These are phyloP conservation scores for Sphagnum contortum DNA, from an alignment of 225 moss, liverwort and hornwort genomes.

Conservation along the genomic window DNA sequence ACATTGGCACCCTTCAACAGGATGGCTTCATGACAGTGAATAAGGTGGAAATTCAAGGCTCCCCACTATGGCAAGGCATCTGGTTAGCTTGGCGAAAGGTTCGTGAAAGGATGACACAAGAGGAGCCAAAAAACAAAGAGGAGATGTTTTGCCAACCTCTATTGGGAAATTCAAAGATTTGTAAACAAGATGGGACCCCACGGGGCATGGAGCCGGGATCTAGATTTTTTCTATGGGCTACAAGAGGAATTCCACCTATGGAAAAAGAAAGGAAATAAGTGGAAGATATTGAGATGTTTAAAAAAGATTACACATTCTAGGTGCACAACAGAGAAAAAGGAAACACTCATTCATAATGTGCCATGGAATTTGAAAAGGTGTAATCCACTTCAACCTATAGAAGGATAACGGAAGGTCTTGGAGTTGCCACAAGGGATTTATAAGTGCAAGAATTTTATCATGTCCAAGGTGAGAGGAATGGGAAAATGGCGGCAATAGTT, in stretches of 20 bases:
- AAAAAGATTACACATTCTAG: not conserved
- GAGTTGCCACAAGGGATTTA: too few species aligned
- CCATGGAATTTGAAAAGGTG: too few species aligned
- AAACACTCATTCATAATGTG: not conserved
- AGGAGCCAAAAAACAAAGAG: not conserved
- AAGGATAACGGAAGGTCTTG: too few species aligned
- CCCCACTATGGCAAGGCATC: not conserved
- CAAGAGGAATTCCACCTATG: not conserved
- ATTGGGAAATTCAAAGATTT: not conserved
- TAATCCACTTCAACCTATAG: too few species aligned
- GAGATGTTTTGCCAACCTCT: not conserved
- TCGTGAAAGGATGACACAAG: not conserved
- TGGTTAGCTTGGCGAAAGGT: not conserved
- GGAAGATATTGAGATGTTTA: not conserved
- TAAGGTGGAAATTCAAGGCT: not conserved
- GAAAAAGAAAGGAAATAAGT: not conserved
- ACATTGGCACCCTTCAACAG: not conserved
- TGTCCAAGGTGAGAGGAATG: too few species aligned
- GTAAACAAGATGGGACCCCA: not conserved
- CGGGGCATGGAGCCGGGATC: not conserved
- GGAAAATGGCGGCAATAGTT: too few species aligned
- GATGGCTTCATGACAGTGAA: not conserved
- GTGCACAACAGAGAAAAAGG: not conserved
- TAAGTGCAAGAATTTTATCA: too few species aligned
- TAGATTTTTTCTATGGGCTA: not conserved